A percentile compares a stretch with the other conserved stretches of the same genome.
These are phyloP conservation scores for Ephemerocybe angulata DNA, from an alignment of 768 basidiomycete genomes.

Conservation along the genomic window DNA sequence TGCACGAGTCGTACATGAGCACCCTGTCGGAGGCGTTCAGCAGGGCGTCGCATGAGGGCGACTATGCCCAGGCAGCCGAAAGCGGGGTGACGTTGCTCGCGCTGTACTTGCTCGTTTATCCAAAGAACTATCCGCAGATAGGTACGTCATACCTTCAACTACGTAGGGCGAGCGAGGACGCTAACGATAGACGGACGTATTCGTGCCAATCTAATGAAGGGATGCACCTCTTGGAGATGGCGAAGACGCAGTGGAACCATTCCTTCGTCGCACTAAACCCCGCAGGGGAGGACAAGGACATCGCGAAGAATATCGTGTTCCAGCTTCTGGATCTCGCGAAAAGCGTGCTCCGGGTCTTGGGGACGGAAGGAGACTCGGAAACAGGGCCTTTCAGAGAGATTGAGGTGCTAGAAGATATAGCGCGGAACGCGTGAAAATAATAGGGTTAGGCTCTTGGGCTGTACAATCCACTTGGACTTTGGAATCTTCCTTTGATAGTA, in stretches of 20 bases:
- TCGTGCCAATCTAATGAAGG: constrained; percentile 38
- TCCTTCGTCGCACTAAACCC: constrained; percentile 1
- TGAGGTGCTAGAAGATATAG: constrained; percentile 36
- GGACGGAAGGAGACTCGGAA: constrained; percentile 56
- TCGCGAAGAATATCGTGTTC: not conserved
- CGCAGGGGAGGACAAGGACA: not conserved
- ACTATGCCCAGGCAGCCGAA: constrained; percentile 47
- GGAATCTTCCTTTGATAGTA: too few relatives aligned
- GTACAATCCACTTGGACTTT: too few relatives aligned
- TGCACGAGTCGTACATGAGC: constrained; percentile 59
- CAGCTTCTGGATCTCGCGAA: constrained; percentile 4
- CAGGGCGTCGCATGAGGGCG: constrained; percentile 63
- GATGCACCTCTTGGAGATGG: constrained; percentile 69
- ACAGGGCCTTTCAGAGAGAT: constrained; percentile 59
- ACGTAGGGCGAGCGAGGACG: too few relatives aligned
- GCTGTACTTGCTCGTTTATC: constrained; percentile 68
- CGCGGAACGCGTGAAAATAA: constrained; percentile 10
- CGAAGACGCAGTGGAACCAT: constrained; percentile 74
- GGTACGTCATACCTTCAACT: constrained; percentile 50
- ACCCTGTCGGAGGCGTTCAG: constrained; percentile 62
- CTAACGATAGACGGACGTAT: not conserved
- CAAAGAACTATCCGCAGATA: constrained; percentile 76
- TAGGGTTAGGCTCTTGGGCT: not conserved
- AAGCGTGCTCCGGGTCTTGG: constrained; percentile 45
- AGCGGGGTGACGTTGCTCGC: constrained; percentile 58